Percentiles rank a stretch among this genome's conserved stretches.
phyloP scores from a whole-genome alignment of 2,329 filamentous ascomycete genomes.

The Dothideomycetes sp. region DNA sequence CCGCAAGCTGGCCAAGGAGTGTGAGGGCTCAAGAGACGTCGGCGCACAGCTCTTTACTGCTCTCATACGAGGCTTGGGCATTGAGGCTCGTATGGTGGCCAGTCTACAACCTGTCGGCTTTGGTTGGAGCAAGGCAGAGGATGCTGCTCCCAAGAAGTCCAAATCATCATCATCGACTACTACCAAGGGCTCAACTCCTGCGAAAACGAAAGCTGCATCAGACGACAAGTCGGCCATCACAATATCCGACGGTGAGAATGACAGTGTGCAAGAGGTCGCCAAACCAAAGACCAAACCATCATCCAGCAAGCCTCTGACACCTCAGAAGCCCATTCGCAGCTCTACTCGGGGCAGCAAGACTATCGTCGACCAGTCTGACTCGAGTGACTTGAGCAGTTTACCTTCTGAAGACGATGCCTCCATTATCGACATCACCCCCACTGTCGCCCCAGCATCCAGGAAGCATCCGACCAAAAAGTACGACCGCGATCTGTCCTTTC shows the following conservation, averaged over 20 bases:
- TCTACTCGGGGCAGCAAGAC: slow-evolving; percentile 25
- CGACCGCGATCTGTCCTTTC: slow-evolving; percentile 69
- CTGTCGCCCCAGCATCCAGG: slow-evolving; percentile 26
- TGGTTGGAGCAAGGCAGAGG: slow-evolving; percentile 80
- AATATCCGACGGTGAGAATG: slow-evolving; percentile 11
- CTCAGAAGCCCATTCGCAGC: slow-evolving; percentile 14
- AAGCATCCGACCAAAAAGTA: slow-evolving; percentile 37
- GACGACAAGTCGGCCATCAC: slow-evolving; percentile 2
- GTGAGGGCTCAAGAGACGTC: slow-evolving; percentile 74
- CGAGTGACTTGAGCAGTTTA: slow-evolving; percentile 29
- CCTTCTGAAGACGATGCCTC: slow-evolving; percentile 39
- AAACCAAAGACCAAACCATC: slow-evolving; percentile 9
- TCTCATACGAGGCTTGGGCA: slow-evolving; percentile 64
- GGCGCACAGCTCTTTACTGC: slow-evolving; percentile 86
- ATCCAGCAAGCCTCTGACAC: slow-evolving; percentile 9
- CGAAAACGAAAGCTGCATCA: slow-evolving; percentile 10
- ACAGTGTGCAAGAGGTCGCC: slow-evolving; percentile 4
- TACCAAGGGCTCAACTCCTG: too few species aligned
- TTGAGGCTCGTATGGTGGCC: slow-evolving; percentile 74
- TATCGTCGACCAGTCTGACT: slow-evolving; percentile 36
- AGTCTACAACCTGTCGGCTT: slow-evolving; percentile 82
- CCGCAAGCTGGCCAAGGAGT: slow-evolving; percentile 53
- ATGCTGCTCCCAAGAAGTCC: slow-evolving; percentile 45
- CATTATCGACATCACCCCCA: slow-evolving; percentile 44
- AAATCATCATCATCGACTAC: too few species aligned